Evolutionary conservation across 2,329 filamentous ascomycete genomes (phyloP), one percentile per base, ranked within the genome.

Genomic region (Mycosphaerella sp.): DNA sequence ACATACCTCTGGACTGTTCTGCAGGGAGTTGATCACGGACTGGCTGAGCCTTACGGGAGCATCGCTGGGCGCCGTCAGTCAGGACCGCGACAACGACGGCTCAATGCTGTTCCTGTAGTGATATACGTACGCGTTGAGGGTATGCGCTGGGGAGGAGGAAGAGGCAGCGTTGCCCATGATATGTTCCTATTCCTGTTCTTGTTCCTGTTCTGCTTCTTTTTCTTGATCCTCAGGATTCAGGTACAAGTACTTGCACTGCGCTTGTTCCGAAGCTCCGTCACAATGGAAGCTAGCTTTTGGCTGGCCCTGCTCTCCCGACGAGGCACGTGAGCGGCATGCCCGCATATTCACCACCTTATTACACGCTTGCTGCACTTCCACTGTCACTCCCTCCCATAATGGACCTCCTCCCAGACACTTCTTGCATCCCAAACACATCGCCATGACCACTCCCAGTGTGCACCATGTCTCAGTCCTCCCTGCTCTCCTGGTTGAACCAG

Each of bases 1-100:
- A 38, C 14, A 45, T 80, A 95, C 91, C 83, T 96, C 90, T 64
- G 86, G 80, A 76, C 83, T 95, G 58, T 83, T 81, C 72, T 95
- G 89, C 58, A 97, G 79, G 57, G 85, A 83, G 67, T 95, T 85
- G 66, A 95, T 80, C 67, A 96, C 78, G 68, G 87, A 84, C 68
- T 88, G 84, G 62, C 90, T 95, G 72, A 95, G 85, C 63, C 80
- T 78, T 59, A 86, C 78, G 57, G 83, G 82, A 41, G 80, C 77
- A 62, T 82, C 76, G 66, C 80, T 84, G 59, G 34, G 45, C 32
- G 29, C 40, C 38, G 56, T 61, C 45, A 62, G 61, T 56, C 42
- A 47, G 49, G n/a, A 14, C 23, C 31, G 12, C 12, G n/a, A 11
- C 14, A 12, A 42, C 40, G 14, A n/a, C 36, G 32, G 11, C 11